Percentiles rank a stretch among this genome's conserved stretches.
Evolutionary conservation across 1,284 basidiomycete species (phyloP).

Genomic region (Cryptococcus neoformans): DNA sequence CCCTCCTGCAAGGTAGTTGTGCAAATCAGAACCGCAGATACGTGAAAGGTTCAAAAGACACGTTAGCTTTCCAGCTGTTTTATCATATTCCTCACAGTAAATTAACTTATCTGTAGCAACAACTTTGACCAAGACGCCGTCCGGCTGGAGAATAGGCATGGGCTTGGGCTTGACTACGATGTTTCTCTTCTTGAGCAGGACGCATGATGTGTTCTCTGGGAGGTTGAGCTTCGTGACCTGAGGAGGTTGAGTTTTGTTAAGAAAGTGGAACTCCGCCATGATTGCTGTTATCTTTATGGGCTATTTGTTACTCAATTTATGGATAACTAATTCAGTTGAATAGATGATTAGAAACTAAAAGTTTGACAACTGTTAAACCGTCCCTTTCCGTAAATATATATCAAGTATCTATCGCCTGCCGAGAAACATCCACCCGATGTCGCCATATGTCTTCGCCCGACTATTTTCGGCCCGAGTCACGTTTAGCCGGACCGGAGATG

Average conservation of each 20-base stretch:
- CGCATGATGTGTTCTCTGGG: constrained; percentile 34
- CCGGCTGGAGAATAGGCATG: constrained; percentile 42
- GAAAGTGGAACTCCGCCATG: constrained; percentile 40
- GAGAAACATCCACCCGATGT: too few relatives aligned
- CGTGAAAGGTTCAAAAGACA: constrained; percentile 17
- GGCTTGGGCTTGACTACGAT: constrained; percentile 32
- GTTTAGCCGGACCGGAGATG: too few relatives aligned
- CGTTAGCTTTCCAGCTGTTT: background rate
- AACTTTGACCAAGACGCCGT: constrained; percentile 44
- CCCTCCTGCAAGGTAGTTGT: constrained; percentile 42
- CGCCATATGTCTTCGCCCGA: too few relatives aligned
- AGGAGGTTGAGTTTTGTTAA: constrained; percentile 35
- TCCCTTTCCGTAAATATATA: too few relatives aligned
- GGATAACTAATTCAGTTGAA: too few relatives aligned
- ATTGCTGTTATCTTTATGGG: background rate
- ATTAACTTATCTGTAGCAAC: constrained; percentile 34
- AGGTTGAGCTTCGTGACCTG: constrained; percentile 34
- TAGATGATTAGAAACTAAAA: too few relatives aligned
- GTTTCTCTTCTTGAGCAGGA: constrained; percentile 37
- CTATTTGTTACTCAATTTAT: too few relatives aligned
- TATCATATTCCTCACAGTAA: background rate
- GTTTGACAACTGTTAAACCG: too few relatives aligned
- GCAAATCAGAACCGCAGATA: constrained; percentile 45
- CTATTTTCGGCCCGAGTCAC: too few relatives aligned
- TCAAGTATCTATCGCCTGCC: too few relatives aligned